Base-by-base conservation (phyloP, 1,284 basidiomycete genomes). In the Xanthoconium separans region DNA sequence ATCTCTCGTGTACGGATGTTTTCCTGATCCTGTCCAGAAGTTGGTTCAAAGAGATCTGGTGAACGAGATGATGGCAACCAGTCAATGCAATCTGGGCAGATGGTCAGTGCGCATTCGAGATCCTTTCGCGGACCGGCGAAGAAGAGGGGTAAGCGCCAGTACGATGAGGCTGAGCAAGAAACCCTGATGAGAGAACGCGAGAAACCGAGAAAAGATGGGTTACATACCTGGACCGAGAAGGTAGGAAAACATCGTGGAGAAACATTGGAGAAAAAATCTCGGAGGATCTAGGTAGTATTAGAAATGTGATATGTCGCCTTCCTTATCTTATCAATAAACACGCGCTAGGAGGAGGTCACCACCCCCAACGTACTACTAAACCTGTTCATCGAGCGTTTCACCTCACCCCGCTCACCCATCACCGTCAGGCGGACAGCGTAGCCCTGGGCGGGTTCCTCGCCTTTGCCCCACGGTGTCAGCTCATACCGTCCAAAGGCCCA, bases 401-500 rank as follows among this genome's bases (percentile, higher is more conserved):
- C 83, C 68, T 93, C 90, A 15, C 91, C 91, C 36, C 87, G 77
- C 66, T 91, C 89, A 15, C 93, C 93, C 93, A 96, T 96, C 31
- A 89, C 79, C 6, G 91, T 95, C 65, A 95, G 62, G 48, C 79
- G 77, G 33, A 92, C 64, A 27, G 69, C 62, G 53, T 76, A 61
- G 58, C 69, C 58, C 64, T 64, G 56, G 29, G 69, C 69, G 18
- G 67, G 60, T 40, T 70, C 70, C n/a, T 75, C 70, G 16, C 69
- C 55, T 18, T 53, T 60, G 8, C 58, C 61, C 10, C 76, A 65
- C 7, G 66, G 66, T 5, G 78, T 85, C 44, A 95, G 74, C 34
- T 93, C 91, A 66, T 82, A 85, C 47, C 92, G 80, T 18, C 91
- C 91, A 71, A 95, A 96, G 6, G 93, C 93, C 89, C 91, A 96